A percentile compares a stretch with the other conserved stretches of the same genome.
Conservation (phyloP, 371 early-diverging fungal species). For the Mucor plumbeus region DNA sequence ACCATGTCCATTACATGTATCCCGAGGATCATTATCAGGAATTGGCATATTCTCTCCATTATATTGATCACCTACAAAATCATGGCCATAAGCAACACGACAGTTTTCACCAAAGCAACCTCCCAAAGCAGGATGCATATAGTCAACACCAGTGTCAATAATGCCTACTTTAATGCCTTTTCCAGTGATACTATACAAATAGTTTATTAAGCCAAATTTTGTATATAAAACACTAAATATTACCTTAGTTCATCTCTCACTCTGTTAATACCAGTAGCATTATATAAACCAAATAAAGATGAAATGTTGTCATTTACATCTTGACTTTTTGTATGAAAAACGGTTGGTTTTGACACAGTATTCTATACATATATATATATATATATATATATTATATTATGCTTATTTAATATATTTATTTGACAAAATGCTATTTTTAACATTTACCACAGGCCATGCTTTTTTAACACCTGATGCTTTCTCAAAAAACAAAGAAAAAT, state of each 20-base stretch:
- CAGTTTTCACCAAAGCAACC: conserved; percentile 67
- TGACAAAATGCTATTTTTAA: too few species aligned
- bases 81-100: conserved; percentile 69
- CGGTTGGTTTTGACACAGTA: conserved; percentile 23
- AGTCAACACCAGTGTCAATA: conserved; percentile 62
- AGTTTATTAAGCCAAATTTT: not conserved
- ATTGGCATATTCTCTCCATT: conserved; percentile 29
- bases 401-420: too few species aligned
- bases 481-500: conserved; percentile 35
- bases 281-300: conserved; percentile 36
- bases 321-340: conserved; percentile 5
- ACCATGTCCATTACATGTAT: conserved; percentile 39
- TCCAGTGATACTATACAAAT: conserved; percentile 25
- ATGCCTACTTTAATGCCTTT: conserved; percentile 38
- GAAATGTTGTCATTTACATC: conserved; percentile 5
- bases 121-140: conserved; percentile 74
- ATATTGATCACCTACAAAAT: conserved; percentile 59
- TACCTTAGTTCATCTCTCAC: conserved; percentile 42
- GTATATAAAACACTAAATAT: not conserved
- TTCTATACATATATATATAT: too few species aligned
- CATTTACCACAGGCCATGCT: conserved; percentile 52
- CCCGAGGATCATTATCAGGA: conserved; percentile 36
- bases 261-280: conserved; percentile 39
- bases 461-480: conserved; percentile 33
- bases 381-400: not conserved